Conservation (phyloP, 176 grass and related monocot genomes). For the Olyra latifolia region DNA sequence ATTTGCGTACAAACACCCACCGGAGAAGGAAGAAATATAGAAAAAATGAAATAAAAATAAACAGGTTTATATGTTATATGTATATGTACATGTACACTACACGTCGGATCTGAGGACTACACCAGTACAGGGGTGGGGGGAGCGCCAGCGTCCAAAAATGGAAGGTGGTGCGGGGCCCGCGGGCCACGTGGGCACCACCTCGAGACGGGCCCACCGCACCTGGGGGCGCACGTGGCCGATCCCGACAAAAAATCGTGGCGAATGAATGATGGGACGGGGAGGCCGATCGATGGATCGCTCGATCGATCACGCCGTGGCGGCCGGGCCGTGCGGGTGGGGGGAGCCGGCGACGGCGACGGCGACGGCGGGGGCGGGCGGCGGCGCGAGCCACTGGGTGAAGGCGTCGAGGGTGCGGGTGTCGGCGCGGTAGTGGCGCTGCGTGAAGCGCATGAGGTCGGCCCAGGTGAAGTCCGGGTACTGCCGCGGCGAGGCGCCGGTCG, state of each 20-base stretch:
- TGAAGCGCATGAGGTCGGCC: constrained; percentile 82
- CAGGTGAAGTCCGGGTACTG: constrained; percentile 94
- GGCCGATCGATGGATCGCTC: neutral
- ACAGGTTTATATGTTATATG: constrained; percentile 4
- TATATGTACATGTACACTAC: constrained; percentile 16
- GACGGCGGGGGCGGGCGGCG: neutral
- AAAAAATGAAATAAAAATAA: neutral
- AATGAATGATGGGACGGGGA: neutral
- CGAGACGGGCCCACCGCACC: neutral
- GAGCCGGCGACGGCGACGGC: neutral
- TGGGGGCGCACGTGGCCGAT: constrained; percentile 27
- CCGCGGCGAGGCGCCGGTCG: constrained; percentile 19
- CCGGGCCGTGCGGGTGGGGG: neutral
- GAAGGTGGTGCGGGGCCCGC: constrained; percentile 32
- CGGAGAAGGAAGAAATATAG: neutral
- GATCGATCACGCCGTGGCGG: neutral
- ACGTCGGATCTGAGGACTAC: neutral
- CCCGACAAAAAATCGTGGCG: constrained; percentile 27
- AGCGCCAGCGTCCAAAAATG: constrained; percentile 49
- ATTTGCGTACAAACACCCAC: neutral
- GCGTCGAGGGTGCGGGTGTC: constrained; percentile 73
- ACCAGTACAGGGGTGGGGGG: too few species aligned
- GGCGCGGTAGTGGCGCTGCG: constrained; percentile 81
- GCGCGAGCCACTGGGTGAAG: constrained; percentile 59
- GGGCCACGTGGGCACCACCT: constrained; percentile 32